phyloP scores from a whole-genome alignment of 1,284 basidiomycete genomes.

The Tylopilus sp. region DNA sequence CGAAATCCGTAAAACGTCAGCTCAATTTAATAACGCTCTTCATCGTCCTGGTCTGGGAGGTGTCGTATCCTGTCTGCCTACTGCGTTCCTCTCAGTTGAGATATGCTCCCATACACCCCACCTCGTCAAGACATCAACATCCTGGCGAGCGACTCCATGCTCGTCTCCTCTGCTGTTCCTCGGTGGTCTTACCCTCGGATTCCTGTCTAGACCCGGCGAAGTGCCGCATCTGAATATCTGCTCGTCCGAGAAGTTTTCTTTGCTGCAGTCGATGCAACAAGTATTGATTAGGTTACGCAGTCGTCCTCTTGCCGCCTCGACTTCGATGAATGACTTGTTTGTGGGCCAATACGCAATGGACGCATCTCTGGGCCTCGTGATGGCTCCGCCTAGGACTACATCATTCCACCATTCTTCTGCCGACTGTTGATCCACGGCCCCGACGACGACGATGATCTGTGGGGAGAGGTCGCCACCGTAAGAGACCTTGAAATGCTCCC shows the following conservation, averaged over 20 bases:
- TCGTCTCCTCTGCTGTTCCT: background rate
- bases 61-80: background rate
- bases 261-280: conserved; percentile 23
- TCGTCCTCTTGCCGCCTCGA: background rate
- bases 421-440: conserved; percentile 10
- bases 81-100: background rate
- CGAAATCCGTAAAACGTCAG: too few species aligned
- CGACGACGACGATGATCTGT: conserved; percentile 23
- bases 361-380: too few species aligned
- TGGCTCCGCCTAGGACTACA: too few species aligned
- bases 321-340: background rate
- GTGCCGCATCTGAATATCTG: conserved; percentile 12
- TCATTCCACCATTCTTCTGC: conserved; percentile 25
- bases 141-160: background rate
- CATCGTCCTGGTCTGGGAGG: background rate
- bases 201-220: conserved; percentile 5
- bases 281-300: conserved; percentile 18
- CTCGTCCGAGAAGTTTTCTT: conserved; percentile 5
- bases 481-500: conserved; percentile 25
- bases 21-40: too few species aligned
- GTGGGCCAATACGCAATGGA: conserved; percentile 11
- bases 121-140: conserved; percentile 16
- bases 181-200: background rate
- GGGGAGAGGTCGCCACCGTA: conserved; percentile 28
- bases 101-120: conserved; percentile 25